Evolutionary conservation across 2,329 filamentous ascomycete species (phyloP).

Genomic region (Trichoderma polysporum): DNA sequence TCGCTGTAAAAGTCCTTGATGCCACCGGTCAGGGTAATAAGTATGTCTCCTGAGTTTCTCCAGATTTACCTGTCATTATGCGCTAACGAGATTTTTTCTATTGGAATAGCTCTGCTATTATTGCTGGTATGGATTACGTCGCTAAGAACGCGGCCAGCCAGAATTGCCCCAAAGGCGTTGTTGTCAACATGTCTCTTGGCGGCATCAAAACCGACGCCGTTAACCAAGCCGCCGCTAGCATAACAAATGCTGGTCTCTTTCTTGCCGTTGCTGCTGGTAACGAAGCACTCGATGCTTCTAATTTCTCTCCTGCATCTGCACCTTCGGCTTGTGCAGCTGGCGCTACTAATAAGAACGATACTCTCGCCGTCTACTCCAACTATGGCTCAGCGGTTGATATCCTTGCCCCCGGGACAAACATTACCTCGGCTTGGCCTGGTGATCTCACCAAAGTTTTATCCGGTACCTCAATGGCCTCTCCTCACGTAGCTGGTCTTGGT

Average conservation of each 20-base stretch:
- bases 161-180: background rate
- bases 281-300: slow-evolving; percentile 33
- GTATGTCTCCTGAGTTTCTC: background rate
- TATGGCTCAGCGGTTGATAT: slow-evolving; percentile 50
- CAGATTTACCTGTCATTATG: background rate
- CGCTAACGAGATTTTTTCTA: background rate
- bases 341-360: slow-evolving; percentile 39
- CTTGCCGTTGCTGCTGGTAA: slow-evolving; percentile 58
- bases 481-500: slow-evolving; percentile 59
- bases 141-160: slow-evolving; percentile 37
- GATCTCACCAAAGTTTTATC: slow-evolving; percentile 48
- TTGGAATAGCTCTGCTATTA: background rate
- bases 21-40: slow-evolving; percentile 23
- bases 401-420: slow-evolving; percentile 49
- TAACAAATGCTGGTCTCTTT: slow-evolving; percentile 47
- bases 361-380: slow-evolving; percentile 50
- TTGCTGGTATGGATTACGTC: slow-evolving; percentile 20
- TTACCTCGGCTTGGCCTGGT: slow-evolving; percentile 50
- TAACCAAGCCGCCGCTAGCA: slow-evolving; percentile 49
- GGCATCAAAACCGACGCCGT: slow-evolving; percentile 45
- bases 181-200: slow-evolving; percentile 57
- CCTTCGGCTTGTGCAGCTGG: slow-evolving; percentile 36
- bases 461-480: slow-evolving; percentile 65
- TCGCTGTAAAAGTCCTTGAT: slow-evolving; percentile 48
- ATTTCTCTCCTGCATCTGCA: slow-evolving; percentile 35